Conservation (phyloP, 2,329 filamentous ascomycete species). For the Colletotrichum incanum region DNA sequence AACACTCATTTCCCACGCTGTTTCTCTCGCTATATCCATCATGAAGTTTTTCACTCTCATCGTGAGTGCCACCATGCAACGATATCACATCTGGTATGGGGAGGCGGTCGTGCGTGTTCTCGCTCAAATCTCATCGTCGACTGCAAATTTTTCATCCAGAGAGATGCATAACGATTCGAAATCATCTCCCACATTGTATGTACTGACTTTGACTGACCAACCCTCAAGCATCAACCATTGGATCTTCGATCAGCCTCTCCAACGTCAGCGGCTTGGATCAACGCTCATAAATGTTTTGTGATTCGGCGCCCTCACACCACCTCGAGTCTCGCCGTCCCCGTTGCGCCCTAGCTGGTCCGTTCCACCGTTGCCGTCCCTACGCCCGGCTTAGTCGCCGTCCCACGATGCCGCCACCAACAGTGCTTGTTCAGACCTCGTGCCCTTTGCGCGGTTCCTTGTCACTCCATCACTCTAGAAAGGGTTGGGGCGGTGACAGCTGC, state of each 20-base stretch:
- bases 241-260: neutral
- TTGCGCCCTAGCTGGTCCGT: neutral
- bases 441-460: neutral
- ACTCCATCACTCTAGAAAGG: neutral
- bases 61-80: slow-evolving; percentile 6
- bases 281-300: neutral
- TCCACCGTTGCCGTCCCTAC: neutral
- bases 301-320: slow-evolving; percentile 14
- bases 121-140: neutral
- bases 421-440: neutral
- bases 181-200: neutral
- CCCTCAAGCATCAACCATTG: neutral
- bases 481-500: neutral
- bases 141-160: neutral
- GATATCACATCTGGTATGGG: neutral
- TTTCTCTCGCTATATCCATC: slow-evolving; percentile 30
- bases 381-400: neutral
- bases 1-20: slow-evolving; percentile 8
- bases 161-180: neutral
- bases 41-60: slow-evolving; percentile 12
- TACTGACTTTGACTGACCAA: neutral
- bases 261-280: neutral
- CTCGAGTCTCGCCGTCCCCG: neutral
- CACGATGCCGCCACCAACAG: neutral
- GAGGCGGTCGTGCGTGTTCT: neutral